Conservation (phyloP, 305 asterid genomes). For the Lippia alba region DNA sequence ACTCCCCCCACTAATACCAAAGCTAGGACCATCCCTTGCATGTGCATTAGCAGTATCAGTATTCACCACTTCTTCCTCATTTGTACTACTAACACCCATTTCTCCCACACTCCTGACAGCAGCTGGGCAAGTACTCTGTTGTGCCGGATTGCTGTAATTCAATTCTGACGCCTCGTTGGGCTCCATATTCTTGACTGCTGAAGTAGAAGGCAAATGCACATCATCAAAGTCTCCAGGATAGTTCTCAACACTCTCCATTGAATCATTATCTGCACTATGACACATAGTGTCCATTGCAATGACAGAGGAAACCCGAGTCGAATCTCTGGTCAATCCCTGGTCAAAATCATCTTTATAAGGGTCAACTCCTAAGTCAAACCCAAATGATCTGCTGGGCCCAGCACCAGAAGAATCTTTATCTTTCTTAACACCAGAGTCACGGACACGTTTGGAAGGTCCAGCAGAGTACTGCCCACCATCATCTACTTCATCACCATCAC, state of each 20-base stretch:
- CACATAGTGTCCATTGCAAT: conserved; percentile 93
- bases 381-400: conserved; percentile 87
- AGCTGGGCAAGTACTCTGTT: conserved; percentile 91
- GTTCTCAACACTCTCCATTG: conserved; percentile 99
- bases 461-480: conserved; percentile 80
- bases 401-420: conserved; percentile 75
- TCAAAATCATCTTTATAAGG: conserved; percentile 61
- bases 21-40: conserved; percentile 84
- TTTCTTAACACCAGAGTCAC: conserved; percentile 59
- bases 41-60: conserved; percentile 86
- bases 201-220: conserved; percentile 74
- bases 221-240: conserved; percentile 85
- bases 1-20: conserved; percentile 97
- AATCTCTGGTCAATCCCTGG: conserved; percentile 76
- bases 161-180: conserved; percentile 81
- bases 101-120: conserved; percentile 77
- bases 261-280: conserved; percentile 74
- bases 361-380: conserved; percentile 65
- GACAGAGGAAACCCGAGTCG: conserved; percentile 85
- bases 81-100: conserved; percentile 95
- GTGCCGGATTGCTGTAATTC: conserved; percentile 95
- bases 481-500: conserved; percentile 96
- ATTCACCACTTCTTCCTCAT: conserved; percentile 96
- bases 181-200: conserved; percentile 67
- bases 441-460: conserved; percentile 89